These are phyloP conservation scores for Globisporangium acanthophoron DNA, from an alignment of 352 stramenopile species.

Conservation along the genomic window DNA sequence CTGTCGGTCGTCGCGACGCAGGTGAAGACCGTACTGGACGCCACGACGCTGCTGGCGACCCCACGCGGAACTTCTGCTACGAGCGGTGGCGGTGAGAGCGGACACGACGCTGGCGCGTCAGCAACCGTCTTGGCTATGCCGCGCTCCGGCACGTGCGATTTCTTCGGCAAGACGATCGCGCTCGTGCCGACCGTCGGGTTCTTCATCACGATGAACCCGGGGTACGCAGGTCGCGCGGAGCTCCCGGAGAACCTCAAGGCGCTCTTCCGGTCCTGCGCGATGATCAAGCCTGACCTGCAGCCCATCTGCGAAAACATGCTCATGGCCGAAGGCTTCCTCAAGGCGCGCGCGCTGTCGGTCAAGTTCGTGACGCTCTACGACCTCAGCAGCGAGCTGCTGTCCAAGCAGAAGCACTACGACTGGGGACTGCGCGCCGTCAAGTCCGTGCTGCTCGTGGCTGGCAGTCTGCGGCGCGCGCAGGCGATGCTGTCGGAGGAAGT, in stretches of 20 bases:
- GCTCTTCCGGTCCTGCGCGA: conserved; percentile 88
- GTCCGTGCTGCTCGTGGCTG: conserved; percentile 94
- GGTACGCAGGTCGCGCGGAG: conserved; percentile 89
- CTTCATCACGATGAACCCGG: conserved; percentile 95
- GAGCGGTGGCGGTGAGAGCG: conserved; percentile 11
- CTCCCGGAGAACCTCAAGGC: conserved; percentile 92
- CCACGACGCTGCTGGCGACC: conserved; percentile 25
- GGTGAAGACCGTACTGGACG: conserved; percentile 97
- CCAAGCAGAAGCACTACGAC: conserved; percentile 91
- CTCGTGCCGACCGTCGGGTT: conserved; percentile 84
- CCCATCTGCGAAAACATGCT: conserved; percentile 95
- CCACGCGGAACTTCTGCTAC: conserved; percentile 10
- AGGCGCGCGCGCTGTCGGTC: conserved; percentile 67
- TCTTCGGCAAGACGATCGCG: conserved; percentile 85
- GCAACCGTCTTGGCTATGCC: conserved; percentile 28
- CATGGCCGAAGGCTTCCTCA: conserved; percentile 91
- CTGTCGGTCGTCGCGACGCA: conserved; percentile 95
- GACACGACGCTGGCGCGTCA: conserved; percentile 7
- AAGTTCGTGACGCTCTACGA: conserved; percentile 92
- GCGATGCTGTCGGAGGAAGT: conserved; percentile 78
- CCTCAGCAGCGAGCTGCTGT: conserved; percentile 82
- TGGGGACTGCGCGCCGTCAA: conserved; percentile 95
- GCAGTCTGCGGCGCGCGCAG: conserved; percentile 88
- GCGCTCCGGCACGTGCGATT: conserved; percentile 71
- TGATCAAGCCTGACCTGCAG: conserved; percentile 90